Percentiles rank a stretch among this genome's conserved stretches.
Conservation (phyloP, 129 eudicot genomes). For the Chrysanthemum seticuspe region DNA sequence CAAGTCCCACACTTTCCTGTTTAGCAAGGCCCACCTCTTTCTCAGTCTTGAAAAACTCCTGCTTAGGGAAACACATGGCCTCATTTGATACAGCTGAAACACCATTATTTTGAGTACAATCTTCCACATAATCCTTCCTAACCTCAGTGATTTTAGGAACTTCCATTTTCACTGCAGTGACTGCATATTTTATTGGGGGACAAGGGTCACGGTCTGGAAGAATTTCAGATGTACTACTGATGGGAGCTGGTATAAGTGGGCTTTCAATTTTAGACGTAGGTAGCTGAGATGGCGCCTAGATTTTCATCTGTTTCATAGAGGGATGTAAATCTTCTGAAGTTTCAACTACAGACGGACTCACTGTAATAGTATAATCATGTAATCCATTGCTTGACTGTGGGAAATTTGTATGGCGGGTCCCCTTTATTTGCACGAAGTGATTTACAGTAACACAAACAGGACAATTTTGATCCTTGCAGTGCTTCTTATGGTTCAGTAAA, state of each 20-base stretch:
- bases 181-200: slow-evolving; percentile 50
- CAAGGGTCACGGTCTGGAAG: slow-evolving; percentile 31
- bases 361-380: slow-evolving; percentile 27
- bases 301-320: slow-evolving; percentile 66
- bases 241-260: slow-evolving; percentile 37
- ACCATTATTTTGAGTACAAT: slow-evolving; percentile 27
- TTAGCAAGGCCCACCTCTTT: slow-evolving; percentile 47
- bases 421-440: slow-evolving; percentile 42
- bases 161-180: slow-evolving; percentile 48
- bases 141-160: slow-evolving; percentile 36
- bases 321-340: slow-evolving; percentile 62
- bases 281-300: slow-evolving; percentile 51
- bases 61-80: slow-evolving; percentile 33
- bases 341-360: slow-evolving; percentile 36
- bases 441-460: slow-evolving; percentile 80
- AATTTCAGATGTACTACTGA: slow-evolving; percentile 36
- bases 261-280: slow-evolving; percentile 36
- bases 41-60: slow-evolving; percentile 48
- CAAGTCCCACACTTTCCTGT: slow-evolving; percentile 34
- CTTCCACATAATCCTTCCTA: slow-evolving; percentile 39
- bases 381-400: slow-evolving; percentile 38
- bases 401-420: slow-evolving; percentile 33
- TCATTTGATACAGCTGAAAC: slow-evolving; percentile 35
- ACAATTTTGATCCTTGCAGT: slow-evolving; percentile 59
- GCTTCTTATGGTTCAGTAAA: slow-evolving; percentile 53